Evolutionary conservation across 2,329 filamentous ascomycete species (phyloP).

Genomic region (Pleomassaria siparia): DNA sequence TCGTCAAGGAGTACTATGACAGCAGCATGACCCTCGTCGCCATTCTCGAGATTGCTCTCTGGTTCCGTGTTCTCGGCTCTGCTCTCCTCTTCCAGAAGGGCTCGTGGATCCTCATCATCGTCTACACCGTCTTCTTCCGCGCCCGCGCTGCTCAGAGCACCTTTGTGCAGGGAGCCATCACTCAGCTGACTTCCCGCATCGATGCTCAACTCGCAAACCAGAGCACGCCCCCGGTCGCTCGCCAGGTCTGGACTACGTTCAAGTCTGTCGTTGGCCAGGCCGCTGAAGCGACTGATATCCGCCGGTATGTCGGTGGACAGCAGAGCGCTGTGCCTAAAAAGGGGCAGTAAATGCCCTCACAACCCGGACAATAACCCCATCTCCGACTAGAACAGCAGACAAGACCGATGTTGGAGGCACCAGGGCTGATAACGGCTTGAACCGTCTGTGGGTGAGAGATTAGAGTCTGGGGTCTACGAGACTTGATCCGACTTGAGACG

Average conservation of each 20-base stretch:
- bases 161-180: slow-evolving; percentile 85
- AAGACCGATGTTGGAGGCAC: background rate
- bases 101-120: slow-evolving; percentile 80
- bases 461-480: background rate
- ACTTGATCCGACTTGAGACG: background rate
- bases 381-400: background rate
- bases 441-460: background rate
- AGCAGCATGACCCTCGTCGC: slow-evolving; percentile 92
- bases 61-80: slow-evolving; percentile 77
- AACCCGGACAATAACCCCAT: background rate
- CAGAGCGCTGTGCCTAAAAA: slow-evolving; percentile 63
- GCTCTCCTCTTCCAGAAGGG: slow-evolving; percentile 86
- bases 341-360: slow-evolving; percentile 49
- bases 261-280: slow-evolving; percentile 75
- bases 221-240: slow-evolving; percentile 77
- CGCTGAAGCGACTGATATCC: slow-evolving; percentile 76
- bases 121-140: slow-evolving; percentile 93
- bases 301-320: slow-evolving; percentile 66
- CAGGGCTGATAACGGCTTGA: background rate
- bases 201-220: slow-evolving; percentile 84
- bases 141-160: slow-evolving; percentile 86
- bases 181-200: slow-evolving; percentile 69
- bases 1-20: slow-evolving; percentile 99
- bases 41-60: slow-evolving; percentile 81
- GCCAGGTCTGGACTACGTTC: slow-evolving; percentile 76